Evolutionary conservation across 1,284 basidiomycete genomes (phyloP).

Genomic region (Austroboletus sp.): DNA sequence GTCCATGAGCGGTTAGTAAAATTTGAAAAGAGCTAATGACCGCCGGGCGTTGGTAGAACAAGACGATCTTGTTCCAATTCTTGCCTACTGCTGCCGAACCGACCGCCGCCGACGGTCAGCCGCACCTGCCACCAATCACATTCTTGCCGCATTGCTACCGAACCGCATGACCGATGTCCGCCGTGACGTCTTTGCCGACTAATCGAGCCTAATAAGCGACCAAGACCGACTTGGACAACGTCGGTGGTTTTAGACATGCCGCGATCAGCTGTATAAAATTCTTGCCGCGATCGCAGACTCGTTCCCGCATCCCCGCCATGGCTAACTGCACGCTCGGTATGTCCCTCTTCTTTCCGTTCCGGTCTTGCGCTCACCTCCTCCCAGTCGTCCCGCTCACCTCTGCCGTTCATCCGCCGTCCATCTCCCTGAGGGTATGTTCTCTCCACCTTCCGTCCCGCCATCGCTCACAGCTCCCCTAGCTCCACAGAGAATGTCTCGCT

Average conservation of each 20-base stretch:
- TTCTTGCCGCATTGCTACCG: not conserved
- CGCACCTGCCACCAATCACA: not conserved
- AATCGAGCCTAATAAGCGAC: too few species aligned
- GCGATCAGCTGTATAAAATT: not conserved
- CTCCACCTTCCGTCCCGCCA: not conserved
- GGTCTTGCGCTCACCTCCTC: not conserved
- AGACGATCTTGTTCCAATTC: constrained; percentile 13
- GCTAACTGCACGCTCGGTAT: constrained; percentile 66
- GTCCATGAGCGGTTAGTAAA: constrained; percentile 16
- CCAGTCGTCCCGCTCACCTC: constrained; percentile 48
- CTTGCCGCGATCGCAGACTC: not conserved
- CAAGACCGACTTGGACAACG: constrained; percentile 37
- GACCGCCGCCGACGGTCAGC: not conserved
- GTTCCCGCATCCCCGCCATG: not conserved
- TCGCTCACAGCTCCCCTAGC: constrained; percentile 33
- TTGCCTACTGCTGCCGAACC: not conserved
- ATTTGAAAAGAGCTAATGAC: constrained; percentile 30
- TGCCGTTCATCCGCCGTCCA: constrained; percentile 33
- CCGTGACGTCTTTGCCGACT: not conserved
- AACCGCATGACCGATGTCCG: not conserved
- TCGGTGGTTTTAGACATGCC: not conserved
- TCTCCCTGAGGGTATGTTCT: constrained; percentile 46
- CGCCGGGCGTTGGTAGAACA: constrained; percentile 4
- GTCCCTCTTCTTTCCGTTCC: constrained; percentile 16
- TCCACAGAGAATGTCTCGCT: constrained; percentile 66